Base-by-base conservation (phyloP, 148 eudicot species). In the Limonium bicolor region DNA sequence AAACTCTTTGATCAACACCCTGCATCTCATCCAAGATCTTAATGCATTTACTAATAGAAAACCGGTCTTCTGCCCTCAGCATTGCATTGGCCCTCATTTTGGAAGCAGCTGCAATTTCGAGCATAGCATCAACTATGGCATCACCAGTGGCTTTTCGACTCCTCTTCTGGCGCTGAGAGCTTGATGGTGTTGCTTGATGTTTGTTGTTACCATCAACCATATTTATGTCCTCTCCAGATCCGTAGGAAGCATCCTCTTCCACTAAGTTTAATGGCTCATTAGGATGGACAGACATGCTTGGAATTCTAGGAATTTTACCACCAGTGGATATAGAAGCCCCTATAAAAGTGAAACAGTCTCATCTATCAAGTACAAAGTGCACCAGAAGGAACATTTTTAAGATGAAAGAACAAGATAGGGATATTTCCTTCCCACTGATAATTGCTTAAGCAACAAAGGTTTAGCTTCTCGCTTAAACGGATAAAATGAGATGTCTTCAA, bases 21-120 rank as follows among this genome's bases (percentile, higher is more conserved):
- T 72, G 80, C 69, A 72, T 74, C 56, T 73, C 78, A 54, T 81
- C 85, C 65, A 70, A 42, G 43, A 65, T 68, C 66, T 60, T 64
- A 40, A 77, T 69, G 73, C 82, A 82, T 48, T 66, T 77, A 71
- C 82, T 82, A 19, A 68, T 74, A 21, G 93, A 59, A 55, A 74
- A 71, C 11, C 60, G 74, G 30, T 77, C 78, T 61, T 64, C 85
- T 42, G 55, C 68, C 62, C 62, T 73, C 69, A 69, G 61, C 69
- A 71, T 70, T 3, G 76, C 80, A 66, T 69, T 61, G 49, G 76
- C 78, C 58, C 81, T 68, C 69, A 64, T 63, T 51, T 77, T 82
- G 26, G 93, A 38, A 17, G 38, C 16, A 17, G 42, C 42, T 17
- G 17, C 4, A 5, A 12, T 38, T 17, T 38, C 42, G 18, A 38